A percentile compares a stretch with the other conserved stretches of the same genome.
Conservation (phyloP, 2,329 filamentous ascomycete genomes). For the Endocalyx cinctus region DNA sequence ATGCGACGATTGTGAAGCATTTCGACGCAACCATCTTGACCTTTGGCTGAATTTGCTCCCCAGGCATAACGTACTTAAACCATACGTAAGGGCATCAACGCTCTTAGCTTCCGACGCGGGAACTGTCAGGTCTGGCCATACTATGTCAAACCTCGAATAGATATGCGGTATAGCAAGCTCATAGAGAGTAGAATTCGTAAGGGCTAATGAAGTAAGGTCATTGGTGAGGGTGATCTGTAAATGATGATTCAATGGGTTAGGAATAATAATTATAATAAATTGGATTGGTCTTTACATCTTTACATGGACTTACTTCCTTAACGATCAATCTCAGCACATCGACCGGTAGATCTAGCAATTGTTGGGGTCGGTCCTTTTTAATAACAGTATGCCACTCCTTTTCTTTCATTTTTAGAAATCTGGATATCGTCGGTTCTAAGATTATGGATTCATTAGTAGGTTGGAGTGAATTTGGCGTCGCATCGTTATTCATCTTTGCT, state of each 20-base stretch:
- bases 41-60: constrained; percentile 45
- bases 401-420: constrained; percentile 46
- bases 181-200: constrained; percentile 75
- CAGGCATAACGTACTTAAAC: constrained; percentile 74
- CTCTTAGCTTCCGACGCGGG: constrained; percentile 63
- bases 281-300: no score
- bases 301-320: constrained; percentile 62
- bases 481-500: no score
- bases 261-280: constrained; percentile 5
- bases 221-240: constrained; percentile 72
- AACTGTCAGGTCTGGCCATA: constrained; percentile 72
- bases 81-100: constrained; percentile 79
- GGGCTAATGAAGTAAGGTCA: constrained; percentile 71
- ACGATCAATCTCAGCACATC: constrained; percentile 76
- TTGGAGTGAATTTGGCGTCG: no score
- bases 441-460: no score
- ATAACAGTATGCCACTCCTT: constrained; percentile 63
- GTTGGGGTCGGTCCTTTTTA: constrained; percentile 52
- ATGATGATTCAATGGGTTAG: background rate
- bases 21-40: constrained; percentile 30
- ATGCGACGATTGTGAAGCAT: background rate
- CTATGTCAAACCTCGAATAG: constrained; percentile 82
- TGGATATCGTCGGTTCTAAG: constrained; percentile 31
- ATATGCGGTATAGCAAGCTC: constrained; percentile 71
- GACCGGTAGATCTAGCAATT: constrained; percentile 69